A percentile compares a stretch with the other conserved stretches of the same genome.
Conservation (phyloP, 2,329 filamentous ascomycete genomes). For the Phaeosphaeria sp. region DNA sequence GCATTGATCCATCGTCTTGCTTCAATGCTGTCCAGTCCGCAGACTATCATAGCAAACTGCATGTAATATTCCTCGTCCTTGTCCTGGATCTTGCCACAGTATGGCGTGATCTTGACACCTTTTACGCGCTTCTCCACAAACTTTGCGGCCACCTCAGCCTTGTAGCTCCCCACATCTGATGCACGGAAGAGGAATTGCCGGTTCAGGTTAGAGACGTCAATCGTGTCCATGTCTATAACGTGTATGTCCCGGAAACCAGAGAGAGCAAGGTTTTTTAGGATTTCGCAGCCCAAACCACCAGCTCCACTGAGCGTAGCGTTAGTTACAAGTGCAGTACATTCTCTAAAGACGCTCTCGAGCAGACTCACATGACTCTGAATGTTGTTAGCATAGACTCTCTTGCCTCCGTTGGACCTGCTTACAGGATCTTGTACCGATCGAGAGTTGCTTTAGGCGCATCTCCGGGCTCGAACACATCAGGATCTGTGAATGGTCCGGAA, state of each 20-base stretch:
- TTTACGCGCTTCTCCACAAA: conserved; percentile 91
- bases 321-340: conserved; percentile 1
- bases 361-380: conserved; percentile 48
- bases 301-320: conserved; percentile 74
- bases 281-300: conserved; percentile 93
- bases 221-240: conserved; percentile 99
- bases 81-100: conserved; percentile 95
- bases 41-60: conserved; percentile 93
- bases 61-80: conserved; percentile 96
- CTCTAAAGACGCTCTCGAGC: neutral
- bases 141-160: conserved; percentile 88
- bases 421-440: conserved; percentile 65
- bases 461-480: conserved; percentile 58
- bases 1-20: conserved; percentile 99
- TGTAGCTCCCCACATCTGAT: conserved; percentile 88
- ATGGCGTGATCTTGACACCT: conserved; percentile 90
- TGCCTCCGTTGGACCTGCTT: conserved; percentile 41
- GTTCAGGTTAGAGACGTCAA: conserved; percentile 97
- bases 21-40: conserved; percentile 95
- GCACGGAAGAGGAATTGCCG: conserved; percentile 95
- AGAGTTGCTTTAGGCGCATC: conserved; percentile 54
- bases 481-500: conserved; percentile 80
- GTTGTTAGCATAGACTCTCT: conserved; percentile 22
- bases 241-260: conserved; percentile 97
- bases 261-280: conserved; percentile 92